Evolutionary conservation across 768 basidiomycete species (phyloP).

Genomic region (Amanita thiersii): DNA sequence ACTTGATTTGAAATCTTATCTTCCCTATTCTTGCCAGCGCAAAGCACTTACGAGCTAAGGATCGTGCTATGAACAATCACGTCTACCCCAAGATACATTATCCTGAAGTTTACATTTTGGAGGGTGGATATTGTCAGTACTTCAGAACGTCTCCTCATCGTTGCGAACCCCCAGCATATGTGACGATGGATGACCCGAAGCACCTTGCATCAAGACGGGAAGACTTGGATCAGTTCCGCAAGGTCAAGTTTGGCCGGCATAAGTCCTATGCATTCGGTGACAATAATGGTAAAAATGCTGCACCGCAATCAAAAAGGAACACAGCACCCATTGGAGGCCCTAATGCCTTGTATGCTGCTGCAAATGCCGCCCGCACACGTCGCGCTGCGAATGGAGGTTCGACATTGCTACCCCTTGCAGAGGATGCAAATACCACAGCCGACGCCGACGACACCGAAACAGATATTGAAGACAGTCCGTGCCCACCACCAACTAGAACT

Average conservation of each 20-base stretch:
- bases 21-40: constrained; percentile 43
- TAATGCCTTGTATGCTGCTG: constrained; percentile 57
- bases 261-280: constrained; percentile 95
- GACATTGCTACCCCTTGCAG: constrained; percentile 51
- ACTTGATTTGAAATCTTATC: constrained; percentile 1
- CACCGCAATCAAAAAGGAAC: constrained; percentile 51
- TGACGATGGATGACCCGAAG: constrained; percentile 91
- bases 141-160: constrained; percentile 58
- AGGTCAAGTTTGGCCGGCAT: constrained; percentile 78
- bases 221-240: constrained; percentile 89
- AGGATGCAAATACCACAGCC: constrained; percentile 52
- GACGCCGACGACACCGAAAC: constrained; percentile 71
- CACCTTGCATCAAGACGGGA: constrained; percentile 75
- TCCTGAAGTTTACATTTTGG: constrained; percentile 94
- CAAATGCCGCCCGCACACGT: constrained; percentile 58
- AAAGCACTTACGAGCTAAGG: constrained; percentile 85
- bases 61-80: constrained; percentile 83
- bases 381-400: constrained; percentile 32
- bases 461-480: constrained; percentile 81
- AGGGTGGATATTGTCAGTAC: constrained; percentile 92
- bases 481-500: constrained; percentile 67
- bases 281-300: constrained; percentile 33
- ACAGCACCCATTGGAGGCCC: constrained; percentile 49
- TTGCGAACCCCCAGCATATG: constrained; percentile 79
- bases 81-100: constrained; percentile 90